Evolutionary conservation across 768 basidiomycete species (phyloP).

Genomic region (Dioszegia crocea): DNA sequence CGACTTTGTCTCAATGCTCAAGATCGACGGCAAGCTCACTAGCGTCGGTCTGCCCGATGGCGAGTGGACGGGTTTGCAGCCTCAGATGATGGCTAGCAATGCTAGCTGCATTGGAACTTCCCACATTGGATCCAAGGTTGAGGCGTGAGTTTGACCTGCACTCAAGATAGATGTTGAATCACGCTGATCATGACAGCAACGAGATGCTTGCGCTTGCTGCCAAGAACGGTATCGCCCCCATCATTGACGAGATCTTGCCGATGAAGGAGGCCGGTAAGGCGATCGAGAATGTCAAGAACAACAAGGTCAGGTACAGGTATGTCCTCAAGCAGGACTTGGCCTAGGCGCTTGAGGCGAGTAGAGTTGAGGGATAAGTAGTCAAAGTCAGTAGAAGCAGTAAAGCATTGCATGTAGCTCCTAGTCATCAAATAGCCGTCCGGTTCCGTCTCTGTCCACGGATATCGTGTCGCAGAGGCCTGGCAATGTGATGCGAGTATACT

Average conservation of each 20-base stretch:
- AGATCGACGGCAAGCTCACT: conserved; percentile 56
- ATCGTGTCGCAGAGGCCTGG: too few species aligned
- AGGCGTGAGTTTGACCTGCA: conserved; percentile 40
- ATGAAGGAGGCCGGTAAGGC: conserved; percentile 57
- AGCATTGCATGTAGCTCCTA: conserved; percentile 1
- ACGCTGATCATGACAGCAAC: conserved; percentile 24
- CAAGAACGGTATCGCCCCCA: conserved; percentile 57
- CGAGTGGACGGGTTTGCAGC: conserved; percentile 32
- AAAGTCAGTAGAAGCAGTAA: not conserved
- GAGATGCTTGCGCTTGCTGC: conserved; percentile 62
- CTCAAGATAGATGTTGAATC: not conserved
- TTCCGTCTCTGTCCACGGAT: too few species aligned
- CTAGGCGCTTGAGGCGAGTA: too few species aligned
- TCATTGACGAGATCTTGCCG: conserved; percentile 52
- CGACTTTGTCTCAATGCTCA: conserved; percentile 57
- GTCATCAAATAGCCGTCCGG: too few species aligned
- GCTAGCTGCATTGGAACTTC: conserved; percentile 39
- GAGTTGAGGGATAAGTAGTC: not conserved
- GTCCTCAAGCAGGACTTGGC: conserved; percentile 53
- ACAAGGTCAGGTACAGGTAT: conserved; percentile 58
- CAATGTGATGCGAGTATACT: too few species aligned
- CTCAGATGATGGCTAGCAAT: conserved; percentile 25
- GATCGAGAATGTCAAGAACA: conserved; percentile 55
- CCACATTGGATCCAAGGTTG: conserved; percentile 59
- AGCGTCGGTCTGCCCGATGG: conserved; percentile 59